Base-by-base conservation (phyloP, 164 flowering plant species). In the Annona squamosa region DNA sequence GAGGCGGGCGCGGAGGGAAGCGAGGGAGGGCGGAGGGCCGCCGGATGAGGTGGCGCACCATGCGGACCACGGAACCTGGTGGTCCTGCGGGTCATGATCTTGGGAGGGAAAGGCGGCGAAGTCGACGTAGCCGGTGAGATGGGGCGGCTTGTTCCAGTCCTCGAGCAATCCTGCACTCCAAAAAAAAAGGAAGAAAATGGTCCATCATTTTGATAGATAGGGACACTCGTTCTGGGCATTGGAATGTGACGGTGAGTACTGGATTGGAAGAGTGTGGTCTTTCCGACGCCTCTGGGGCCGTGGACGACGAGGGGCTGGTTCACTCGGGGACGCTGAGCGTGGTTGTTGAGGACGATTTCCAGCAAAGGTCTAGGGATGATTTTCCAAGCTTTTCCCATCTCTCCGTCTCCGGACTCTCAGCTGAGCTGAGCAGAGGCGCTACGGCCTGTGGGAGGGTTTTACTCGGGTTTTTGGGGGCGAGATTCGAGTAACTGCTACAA, bases 241-340 rank as follows among this genome's bases (percentile, higher is more conserved):
- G 19, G 45, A 57, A 52, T 67, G 41, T 7, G 52, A 10, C 3
- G 47, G 57, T 17, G 56, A 47, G 47, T 90, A 93, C 99, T 89
- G 70, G 90, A 86, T 72, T 89, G 90, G 79, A 95, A 74, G 84
- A 91, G 92, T 65, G 99, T 88, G 73, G 97, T 89, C 82, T 95
- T 95, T 78, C 99, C 99, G 73, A 82, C 93, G 78, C 97, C 98
- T 18, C 96, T 77, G 42, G 97, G 98, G 46, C 99, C 98, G 69
- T 95, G 99, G 81, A 95, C 87, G 77, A 95, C 74, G 81, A 95
- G 92, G 26, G 92, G 94, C 68, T 89, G 93, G 62, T 79, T 89
- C 44, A 93, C 96, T 4, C 88, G 87, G 79, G 86, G 94, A 73
- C 83, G 93, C 74, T 87, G 89, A 1, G 83, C 95, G 78, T 93